Evolutionary conservation across 495 filamentous ascomycete species (phyloP).

Genomic region (Hypoxylon rickii): DNA sequence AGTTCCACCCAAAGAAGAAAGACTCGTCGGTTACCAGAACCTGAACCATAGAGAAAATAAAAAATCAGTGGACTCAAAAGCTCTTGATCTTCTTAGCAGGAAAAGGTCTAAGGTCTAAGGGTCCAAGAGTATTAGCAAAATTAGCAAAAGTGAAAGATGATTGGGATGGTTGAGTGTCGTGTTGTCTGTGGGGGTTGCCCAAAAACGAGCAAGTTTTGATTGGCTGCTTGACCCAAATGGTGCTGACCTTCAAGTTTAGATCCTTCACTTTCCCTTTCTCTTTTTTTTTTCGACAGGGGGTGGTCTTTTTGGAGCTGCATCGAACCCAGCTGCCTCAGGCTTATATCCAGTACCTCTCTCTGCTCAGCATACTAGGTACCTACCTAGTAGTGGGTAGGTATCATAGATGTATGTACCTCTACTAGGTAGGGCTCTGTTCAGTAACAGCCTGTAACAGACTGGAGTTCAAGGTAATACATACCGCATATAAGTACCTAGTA

Average conservation of each 20-base stretch:
- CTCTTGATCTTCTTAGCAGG: too few relatives aligned
- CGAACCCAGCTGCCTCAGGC: too few relatives aligned
- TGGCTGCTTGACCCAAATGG: constrained; percentile 41
- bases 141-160: constrained; percentile 34
- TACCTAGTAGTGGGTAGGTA: not conserved
- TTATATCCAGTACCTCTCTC: too few relatives aligned
- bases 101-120: constrained; percentile 11
- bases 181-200: constrained; percentile 46
- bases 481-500: not conserved
- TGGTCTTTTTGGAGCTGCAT: too few relatives aligned
- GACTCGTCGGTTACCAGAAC: constrained; percentile 7
- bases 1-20: constrained; percentile 21
- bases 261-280: constrained; percentile 28
- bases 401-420: not conserved
- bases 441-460: too few relatives aligned
- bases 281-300: constrained; percentile 17
- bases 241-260: constrained; percentile 35
- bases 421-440: too few relatives aligned
- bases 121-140: constrained; percentile 19
- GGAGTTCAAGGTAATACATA: too few relatives aligned
- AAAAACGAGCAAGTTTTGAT: constrained; percentile 59
- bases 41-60: constrained; percentile 10
- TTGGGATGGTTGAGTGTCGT: constrained; percentile 39
- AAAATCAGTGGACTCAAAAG: constrained; percentile 9
- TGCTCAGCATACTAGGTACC: too few relatives aligned